Conservation (phyloP, 192 early-diverging fungal genomes). For the Coemansia sp. region DNA sequence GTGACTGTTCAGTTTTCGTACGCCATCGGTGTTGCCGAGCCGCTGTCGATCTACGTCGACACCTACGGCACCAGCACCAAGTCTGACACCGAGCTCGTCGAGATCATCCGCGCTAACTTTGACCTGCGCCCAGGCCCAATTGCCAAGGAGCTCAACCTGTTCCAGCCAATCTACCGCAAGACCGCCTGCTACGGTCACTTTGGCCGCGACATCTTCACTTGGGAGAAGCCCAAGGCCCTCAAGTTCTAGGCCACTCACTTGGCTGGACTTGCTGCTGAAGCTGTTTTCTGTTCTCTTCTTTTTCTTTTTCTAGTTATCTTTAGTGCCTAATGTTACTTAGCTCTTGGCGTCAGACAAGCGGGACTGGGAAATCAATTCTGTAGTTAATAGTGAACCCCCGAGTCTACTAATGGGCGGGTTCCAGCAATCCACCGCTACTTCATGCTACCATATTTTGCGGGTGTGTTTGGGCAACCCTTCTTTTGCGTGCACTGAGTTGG, state of each 20-base stretch:
- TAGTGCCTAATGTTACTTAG: background rate
- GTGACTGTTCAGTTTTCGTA: conserved; percentile 95
- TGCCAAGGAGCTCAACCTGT: conserved; percentile 97
- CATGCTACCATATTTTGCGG: too few species aligned
- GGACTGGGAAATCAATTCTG: too few species aligned
- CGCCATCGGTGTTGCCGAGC: conserved; percentile 98
- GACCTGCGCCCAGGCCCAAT: conserved; percentile 98
- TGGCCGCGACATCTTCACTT: conserved; percentile 89
- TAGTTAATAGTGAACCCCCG: too few species aligned
- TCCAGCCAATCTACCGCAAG: conserved; percentile 96
- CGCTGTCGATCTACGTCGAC: conserved; percentile 94
- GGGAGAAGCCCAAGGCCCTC: conserved; percentile 89
- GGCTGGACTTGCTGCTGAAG: too few species aligned
- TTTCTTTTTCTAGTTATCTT: background rate
- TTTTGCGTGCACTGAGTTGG: too few species aligned
- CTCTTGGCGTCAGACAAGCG: too few species aligned
- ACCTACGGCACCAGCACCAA: conserved; percentile 94
- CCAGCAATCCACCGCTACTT: too few species aligned
- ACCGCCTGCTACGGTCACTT: conserved; percentile 97
- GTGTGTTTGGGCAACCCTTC: too few species aligned
- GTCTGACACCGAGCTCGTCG: conserved; percentile 86
- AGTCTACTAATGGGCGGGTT: too few species aligned
- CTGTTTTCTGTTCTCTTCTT: background rate
- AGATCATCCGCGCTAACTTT: conserved; percentile 97
- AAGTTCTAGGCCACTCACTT: conserved; percentile 51